Percentiles rank a stretch among this genome's conserved stretches.
Evolutionary conservation across 2,329 filamentous ascomycete species (phyloP).

Genomic region (Blumeria hordei): DNA sequence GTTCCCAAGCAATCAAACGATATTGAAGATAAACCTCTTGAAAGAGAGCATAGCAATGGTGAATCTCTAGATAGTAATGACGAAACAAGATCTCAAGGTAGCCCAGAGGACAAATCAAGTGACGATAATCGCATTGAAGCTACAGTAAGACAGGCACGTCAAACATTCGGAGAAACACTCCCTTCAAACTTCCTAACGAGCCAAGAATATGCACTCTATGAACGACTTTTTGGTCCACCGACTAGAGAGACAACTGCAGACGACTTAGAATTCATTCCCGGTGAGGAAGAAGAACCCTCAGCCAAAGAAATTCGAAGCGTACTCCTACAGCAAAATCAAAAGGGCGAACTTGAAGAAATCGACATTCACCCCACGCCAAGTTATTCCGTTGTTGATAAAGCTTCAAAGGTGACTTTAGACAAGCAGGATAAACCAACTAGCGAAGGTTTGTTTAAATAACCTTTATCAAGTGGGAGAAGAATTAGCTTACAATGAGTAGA

Average conservation of each 20-base stretch:
- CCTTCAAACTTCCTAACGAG: conserved; percentile 45
- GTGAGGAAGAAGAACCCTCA: conserved; percentile 21
- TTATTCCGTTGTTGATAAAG: too few relatives aligned
- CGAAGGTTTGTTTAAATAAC: conserved; percentile 3
- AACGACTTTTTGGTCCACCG: conserved; percentile 58
- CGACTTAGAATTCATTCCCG: conserved; percentile 23
- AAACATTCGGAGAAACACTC: conserved; percentile 52
- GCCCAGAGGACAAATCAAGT: not conserved
- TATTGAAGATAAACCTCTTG: too few relatives aligned
- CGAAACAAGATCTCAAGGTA: not conserved
- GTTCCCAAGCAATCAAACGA: too few relatives aligned
- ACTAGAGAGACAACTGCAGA: conserved; percentile 34
- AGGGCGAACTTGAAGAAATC: conserved; percentile 38
- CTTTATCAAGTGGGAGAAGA: conserved; percentile 12
- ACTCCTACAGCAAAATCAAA: conserved; percentile 28
- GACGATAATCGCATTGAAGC: conserved; percentile 25
- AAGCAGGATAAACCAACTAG: too few relatives aligned
- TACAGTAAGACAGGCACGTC: conserved; percentile 45
- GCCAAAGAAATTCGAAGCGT: conserved; percentile 20
- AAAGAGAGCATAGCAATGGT: too few relatives aligned
- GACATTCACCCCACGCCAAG: conserved; percentile 14
- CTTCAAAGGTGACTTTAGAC: too few relatives aligned
- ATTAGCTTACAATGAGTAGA: too few relatives aligned
- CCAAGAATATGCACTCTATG: conserved; percentile 53
- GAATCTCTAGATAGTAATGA: too few relatives aligned